These are phyloP conservation scores for Trichoderma polysporum DNA, from an alignment of 2,329 filamentous ascomycete genomes.

Conservation along the genomic window DNA sequence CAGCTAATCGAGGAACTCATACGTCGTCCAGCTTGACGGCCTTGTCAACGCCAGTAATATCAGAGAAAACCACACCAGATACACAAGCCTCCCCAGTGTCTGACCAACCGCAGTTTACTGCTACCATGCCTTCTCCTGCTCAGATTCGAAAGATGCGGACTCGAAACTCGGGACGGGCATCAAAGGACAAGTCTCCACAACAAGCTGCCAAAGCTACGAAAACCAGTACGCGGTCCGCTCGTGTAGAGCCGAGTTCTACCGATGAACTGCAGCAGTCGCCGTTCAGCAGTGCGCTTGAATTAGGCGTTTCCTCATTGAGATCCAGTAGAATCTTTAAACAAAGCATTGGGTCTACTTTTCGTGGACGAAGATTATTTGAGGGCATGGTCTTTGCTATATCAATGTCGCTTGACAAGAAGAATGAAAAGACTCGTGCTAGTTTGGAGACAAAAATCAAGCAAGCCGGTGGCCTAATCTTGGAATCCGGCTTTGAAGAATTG, in stretches of 20 bases:
- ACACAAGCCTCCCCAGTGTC: constrained; percentile 35
- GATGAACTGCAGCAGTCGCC: constrained; percentile 50
- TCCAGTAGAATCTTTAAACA: constrained; percentile 30
- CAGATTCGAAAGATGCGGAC: constrained; percentile 25
- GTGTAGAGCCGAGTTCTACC: constrained; percentile 44
- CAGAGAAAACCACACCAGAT: constrained; percentile 38
- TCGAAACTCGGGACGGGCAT: constrained; percentile 22
- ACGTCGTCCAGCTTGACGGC: constrained; percentile 43
- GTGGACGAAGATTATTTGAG: constrained; percentile 56
- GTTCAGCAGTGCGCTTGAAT: constrained; percentile 38
- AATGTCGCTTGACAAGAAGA: constrained; percentile 51
- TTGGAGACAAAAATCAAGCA: constrained; percentile 63
- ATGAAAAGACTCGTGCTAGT: constrained; percentile 40
- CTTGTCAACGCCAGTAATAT: constrained; percentile 42
- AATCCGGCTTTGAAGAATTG: constrained; percentile 76
- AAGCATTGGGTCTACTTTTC: constrained; percentile 30
- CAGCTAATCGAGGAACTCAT: constrained; percentile 15
- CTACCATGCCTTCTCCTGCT: constrained; percentile 29
- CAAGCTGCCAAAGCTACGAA: constrained; percentile 25
- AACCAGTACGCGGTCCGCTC: constrained; percentile 28
- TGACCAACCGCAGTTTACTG: constrained; percentile 26
- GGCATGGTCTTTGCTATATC: constrained; percentile 89
- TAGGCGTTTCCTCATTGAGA: constrained; percentile 36
- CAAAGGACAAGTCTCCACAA: constrained; percentile 33
- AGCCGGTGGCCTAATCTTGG: constrained; percentile 71